Evolutionary conservation across 1,139 yeast species (phyloP), one percentile per base, ranked within the genome.

Genomic region (Geotrichum australiense): DNA sequence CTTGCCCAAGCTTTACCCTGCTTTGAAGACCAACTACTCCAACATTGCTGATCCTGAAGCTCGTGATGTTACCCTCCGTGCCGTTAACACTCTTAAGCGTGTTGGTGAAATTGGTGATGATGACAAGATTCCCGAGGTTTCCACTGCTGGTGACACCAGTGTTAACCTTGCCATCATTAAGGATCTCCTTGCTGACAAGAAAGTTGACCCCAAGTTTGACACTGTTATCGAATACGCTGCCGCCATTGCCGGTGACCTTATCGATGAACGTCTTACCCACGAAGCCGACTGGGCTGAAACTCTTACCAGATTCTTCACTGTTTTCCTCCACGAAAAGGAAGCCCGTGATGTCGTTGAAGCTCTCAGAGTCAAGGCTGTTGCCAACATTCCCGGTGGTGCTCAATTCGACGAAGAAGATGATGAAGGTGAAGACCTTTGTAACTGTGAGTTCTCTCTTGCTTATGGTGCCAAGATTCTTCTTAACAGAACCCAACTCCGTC

Each of bases 41-140:
- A 86, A 85, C 74, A 86, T 91, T 74, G 98, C 98, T 67, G 98
- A 91, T 73, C 98, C 98, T 65, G 98, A 91, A 76, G 98, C 97
- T 58, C 93, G 98, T 78, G 93, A 84, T 54, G 97, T 91, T 65
- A 91, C 98, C 61, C 74, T 77, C 65, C 89, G 97, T 76, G 98
- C 95, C 63, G 78, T 91, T 71, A 81, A 73, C 81, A 91, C 98
- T 61, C 82, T 91, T 69, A 86, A 84, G 79, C 87, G 97, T 78
- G 98, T 91, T 63, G 98, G 97, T 83, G 89, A 82, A 69, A 86
- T 91, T 62, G 84, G 84, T 68, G 89, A 73, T 50, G 82, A 81
- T 61, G 97, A 87, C 64, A 71, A 69, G 56, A 80, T 89, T 64
- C 97, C 97, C 69, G 96, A 89, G 75, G 80, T 89, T 57, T 87